Evolutionary conservation across 225 moss, liverwort and hornwort species (phyloP).

Genomic region (Marchantia polymorpha): DNA sequence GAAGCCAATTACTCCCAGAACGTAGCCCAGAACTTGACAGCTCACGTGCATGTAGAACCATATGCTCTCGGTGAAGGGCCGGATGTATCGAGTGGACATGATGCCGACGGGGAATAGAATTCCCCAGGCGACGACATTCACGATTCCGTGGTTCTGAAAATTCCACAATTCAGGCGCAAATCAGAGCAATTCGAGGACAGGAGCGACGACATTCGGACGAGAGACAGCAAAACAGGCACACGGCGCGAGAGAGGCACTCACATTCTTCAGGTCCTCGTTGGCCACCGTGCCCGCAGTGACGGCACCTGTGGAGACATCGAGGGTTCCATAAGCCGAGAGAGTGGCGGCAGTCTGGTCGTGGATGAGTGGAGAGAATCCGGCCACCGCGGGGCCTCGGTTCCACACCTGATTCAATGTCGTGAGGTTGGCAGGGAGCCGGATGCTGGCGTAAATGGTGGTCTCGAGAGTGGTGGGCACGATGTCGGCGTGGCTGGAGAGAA

Average conservation of each 20-base stretch:
- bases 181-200: background rate
- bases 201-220: background rate
- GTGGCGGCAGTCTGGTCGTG: constrained; percentile 22
- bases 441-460: constrained; percentile 54
- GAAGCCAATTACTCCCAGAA: constrained; percentile 55
- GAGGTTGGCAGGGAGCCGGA: constrained; percentile 30
- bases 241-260: constrained; percentile 18
- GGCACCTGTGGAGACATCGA: constrained; percentile 44
- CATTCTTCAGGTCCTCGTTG: constrained; percentile 51
- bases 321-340: constrained; percentile 4
- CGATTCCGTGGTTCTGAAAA: constrained; percentile 62
- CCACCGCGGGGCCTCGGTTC: constrained; percentile 50
- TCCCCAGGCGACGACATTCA: constrained; percentile 64
- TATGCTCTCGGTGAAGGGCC: constrained; percentile 50
- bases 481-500: background rate
- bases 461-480: constrained; percentile 27
- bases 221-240: background rate
- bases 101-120: constrained; percentile 61
- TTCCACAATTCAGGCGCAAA: background rate
- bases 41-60: constrained; percentile 70
- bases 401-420: constrained; percentile 61
- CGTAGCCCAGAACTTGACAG: constrained; percentile 53
- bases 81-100: constrained; percentile 68
- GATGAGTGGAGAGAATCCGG: constrained; percentile 20
- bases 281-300: constrained; percentile 30